phyloP scores from a whole-genome alignment of 2,329 filamentous ascomycete species.

The Byssothecium circinans region DNA sequence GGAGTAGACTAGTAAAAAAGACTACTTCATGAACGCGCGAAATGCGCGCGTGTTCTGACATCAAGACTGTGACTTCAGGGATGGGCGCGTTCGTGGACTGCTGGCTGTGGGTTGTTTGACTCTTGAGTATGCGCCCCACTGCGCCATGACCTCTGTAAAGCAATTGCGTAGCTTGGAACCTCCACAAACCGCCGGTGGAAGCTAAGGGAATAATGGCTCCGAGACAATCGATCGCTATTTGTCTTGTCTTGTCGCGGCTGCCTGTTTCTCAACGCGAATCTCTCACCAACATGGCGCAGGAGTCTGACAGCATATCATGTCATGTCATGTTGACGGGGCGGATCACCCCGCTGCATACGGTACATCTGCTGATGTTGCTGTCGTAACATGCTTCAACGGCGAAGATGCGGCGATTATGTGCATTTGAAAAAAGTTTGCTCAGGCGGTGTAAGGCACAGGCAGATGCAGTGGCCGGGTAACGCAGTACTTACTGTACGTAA shows the following conservation, averaged over 20 bases:
- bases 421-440: constrained; percentile 36
- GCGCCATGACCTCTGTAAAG: background rate
- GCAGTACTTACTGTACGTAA: constrained; percentile 14
- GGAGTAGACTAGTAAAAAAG: background rate
- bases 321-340: background rate
- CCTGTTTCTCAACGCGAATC: background rate
- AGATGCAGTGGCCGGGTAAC: constrained; percentile 28
- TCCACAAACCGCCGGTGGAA: background rate
- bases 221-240: background rate
- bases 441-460: constrained; percentile 17
- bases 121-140: too few species aligned
- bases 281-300: background rate
- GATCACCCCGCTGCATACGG: background rate
- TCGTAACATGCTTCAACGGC: constrained; percentile 29
- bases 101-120: background rate
- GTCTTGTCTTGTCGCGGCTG: background rate
- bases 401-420: constrained; percentile 14
- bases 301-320: background rate
- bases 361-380: constrained; percentile 7
- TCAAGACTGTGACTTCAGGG: background rate
- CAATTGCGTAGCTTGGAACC: background rate
- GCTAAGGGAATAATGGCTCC: background rate
- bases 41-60: background rate
- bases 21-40: background rate
- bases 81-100: background rate